These are phyloP conservation scores for Schizosaccharomyces osmophilus DNA, from an alignment of 805 yeast species.

Conservation along the genomic window DNA sequence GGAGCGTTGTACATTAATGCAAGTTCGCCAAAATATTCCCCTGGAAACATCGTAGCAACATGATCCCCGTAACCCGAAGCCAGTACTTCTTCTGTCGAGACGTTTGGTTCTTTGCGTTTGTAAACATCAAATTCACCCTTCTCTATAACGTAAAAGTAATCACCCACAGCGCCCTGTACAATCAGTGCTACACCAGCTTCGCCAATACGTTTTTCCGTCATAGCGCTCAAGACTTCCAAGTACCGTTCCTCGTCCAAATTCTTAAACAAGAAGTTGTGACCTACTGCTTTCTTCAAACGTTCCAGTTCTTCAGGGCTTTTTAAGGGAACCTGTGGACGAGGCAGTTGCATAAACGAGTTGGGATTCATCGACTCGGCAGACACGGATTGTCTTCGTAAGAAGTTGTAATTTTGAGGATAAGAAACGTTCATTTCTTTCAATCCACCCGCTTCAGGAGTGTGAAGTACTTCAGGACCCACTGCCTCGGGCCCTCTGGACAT, in stretches of 20 bases:
- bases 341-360: not conserved
- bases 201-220: slow-evolving; percentile 39
- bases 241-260: slow-evolving; percentile 59
- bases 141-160: slow-evolving; percentile 70
- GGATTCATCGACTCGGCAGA: slow-evolving; percentile 6
- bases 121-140: slow-evolving; percentile 59
- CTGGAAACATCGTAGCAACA: slow-evolving; percentile 57
- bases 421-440: not conserved
- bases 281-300: slow-evolving; percentile 46
- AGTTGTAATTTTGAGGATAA: slow-evolving; percentile 7
- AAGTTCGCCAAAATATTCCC: slow-evolving; percentile 84
- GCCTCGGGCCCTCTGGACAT: not conserved
- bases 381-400: slow-evolving; percentile 8
- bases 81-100: not conserved
- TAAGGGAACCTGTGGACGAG: not conserved
- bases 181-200: slow-evolving; percentile 30
- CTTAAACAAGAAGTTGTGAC: slow-evolving; percentile 62
- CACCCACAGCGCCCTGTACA: slow-evolving; percentile 85
- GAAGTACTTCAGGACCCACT: not conserved
- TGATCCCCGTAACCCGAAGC: slow-evolving; percentile 19
- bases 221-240: slow-evolving; percentile 57
- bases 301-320: slow-evolving; percentile 27
- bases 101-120: not conserved
- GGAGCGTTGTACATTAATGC: slow-evolving; percentile 96
- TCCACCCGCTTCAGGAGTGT: not conserved